A percentile compares a stretch with the other conserved stretches of the same genome.
Conservation (phyloP, 495 filamentous ascomycete species). For the Aspergillus heteromorphus region DNA sequence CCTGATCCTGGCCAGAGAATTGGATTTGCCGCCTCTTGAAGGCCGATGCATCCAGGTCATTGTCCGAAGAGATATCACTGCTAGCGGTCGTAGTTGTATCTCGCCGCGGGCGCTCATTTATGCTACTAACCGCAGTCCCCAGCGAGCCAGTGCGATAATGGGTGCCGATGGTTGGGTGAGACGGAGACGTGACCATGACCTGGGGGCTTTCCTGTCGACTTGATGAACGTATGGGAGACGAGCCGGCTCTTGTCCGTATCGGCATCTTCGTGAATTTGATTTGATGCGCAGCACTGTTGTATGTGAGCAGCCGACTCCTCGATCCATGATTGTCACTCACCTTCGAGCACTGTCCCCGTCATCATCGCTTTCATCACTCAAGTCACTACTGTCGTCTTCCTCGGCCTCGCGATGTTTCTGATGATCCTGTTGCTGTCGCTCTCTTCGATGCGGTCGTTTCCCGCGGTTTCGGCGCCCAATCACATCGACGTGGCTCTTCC, state of each 20-base stretch:
- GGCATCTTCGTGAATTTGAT: constrained; percentile 97
- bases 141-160: constrained; percentile 66
- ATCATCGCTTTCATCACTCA: constrained; percentile 95
- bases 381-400: constrained; percentile 93
- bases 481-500: constrained; percentile 67
- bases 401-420: constrained; percentile 72
- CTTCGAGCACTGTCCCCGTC: constrained; percentile 56
- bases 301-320: constrained; percentile 14
- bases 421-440: constrained; percentile 43
- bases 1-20: constrained; percentile 43
- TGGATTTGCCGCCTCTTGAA: constrained; percentile 59
- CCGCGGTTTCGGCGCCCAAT: constrained; percentile 59
- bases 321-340: constrained; percentile 16
- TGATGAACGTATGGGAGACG: constrained; percentile 70
- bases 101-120: constrained; percentile 65
- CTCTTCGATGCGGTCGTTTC: constrained; percentile 37
- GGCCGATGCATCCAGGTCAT: constrained; percentile 67
- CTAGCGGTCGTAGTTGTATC: constrained; percentile 89
- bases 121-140: constrained; percentile 57
- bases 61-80: constrained; percentile 88
- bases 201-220: constrained; percentile 47
- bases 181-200: constrained; percentile 51
- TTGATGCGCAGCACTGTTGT: constrained; percentile 58
- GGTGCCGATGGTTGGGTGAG: constrained; percentile 41
- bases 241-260: constrained; percentile 76